Percentiles rank a stretch among this genome's conserved stretches.
These are phyloP conservation scores for Plasmodium inui DNA, from an alignment of 169 alveolate genomes.

Conservation along the genomic window DNA sequence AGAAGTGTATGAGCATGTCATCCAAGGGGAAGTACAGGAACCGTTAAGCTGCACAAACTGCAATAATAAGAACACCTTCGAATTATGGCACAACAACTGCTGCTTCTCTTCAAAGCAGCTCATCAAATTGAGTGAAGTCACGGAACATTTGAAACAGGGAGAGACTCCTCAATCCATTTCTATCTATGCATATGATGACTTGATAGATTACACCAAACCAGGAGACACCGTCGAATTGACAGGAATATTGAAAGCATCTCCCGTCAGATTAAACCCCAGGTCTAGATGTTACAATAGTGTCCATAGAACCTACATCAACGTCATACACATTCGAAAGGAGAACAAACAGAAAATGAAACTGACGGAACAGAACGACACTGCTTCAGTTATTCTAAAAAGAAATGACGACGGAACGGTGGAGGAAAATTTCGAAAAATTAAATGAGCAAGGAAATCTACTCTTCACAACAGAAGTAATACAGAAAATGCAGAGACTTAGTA, in stretches of 20 bases:
- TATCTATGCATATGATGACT: constrained; percentile 95
- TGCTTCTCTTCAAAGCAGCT: constrained; percentile 95
- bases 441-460: constrained; percentile 76
- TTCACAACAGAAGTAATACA: constrained; percentile 81
- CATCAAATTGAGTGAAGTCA: constrained; percentile 94
- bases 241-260: constrained; percentile 96
- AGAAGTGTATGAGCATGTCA: constrained; percentile 89
- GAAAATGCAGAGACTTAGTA: constrained; percentile 88
- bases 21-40: constrained; percentile 96
- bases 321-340: constrained; percentile 87
- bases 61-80: constrained; percentile 91
- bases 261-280: constrained; percentile 92
- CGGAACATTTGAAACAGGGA: constrained; percentile 94
- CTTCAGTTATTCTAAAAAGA: constrained; percentile 48
- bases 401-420: constrained; percentile 79
- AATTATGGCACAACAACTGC: constrained; percentile 94
- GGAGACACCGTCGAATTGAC: constrained; percentile 98
- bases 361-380: constrained; percentile 71
- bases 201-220: constrained; percentile 95
- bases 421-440: constrained; percentile 67
- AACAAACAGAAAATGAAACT: constrained; percentile 79
- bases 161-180: constrained; percentile 93
- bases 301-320: constrained; percentile 95
- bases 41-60: constrained; percentile 96
- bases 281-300: constrained; percentile 93